Base-by-base conservation (phyloP, 495 filamentous ascomycete genomes). In the Aspergillus indologenus region DNA sequence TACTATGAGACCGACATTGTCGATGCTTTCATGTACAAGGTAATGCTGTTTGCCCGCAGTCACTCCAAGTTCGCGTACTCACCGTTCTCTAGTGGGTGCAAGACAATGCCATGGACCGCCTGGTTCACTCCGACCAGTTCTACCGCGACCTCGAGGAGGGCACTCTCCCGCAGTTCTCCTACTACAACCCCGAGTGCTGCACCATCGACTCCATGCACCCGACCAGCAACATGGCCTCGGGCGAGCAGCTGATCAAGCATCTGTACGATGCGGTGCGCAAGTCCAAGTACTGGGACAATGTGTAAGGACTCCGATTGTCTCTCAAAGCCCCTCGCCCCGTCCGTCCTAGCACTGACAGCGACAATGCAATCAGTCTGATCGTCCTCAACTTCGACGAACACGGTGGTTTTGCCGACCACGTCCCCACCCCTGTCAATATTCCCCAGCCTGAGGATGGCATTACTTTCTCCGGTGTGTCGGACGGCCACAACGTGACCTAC, bases 361-460 rank as follows among this genome's bases (percentile, higher is more conserved):
- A 50, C 23, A 12, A 46, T 29, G 26, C 45, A 24, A 1, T 3
- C 19, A 75, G 72, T 7, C 63, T 79, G 42, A 67, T 79, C 58
- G 75, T 81, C 57, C 66, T 81, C 64, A 79, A 75, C 63, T 81
- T 78, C 23, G 78, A 81, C 59, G 76, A 81, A 67, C 70, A 77
- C 31, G 77, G 78, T 14, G 76, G 77, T 2, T 79, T 79, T 58
- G 70, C 70, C 21, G 78, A 79, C 66, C 77, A 79, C 58, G 77
- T 79, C 17, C 63, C 73, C 3, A 75, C 78, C 0, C 76, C 76
- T 1, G 61, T 71, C 51, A 71, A 71, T 59, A 65, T 78, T 8
- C 75, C 71, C 21, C 55, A 61, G 14, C 65, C 73, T 6, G 69
- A 74, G 21, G 75, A 79, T 54, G 61, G 60, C 40, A 64, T 77